Evolutionary conservation across 2,329 filamentous ascomycete species (phyloP).

Genomic region (Plectosphaerella sp.): DNA sequence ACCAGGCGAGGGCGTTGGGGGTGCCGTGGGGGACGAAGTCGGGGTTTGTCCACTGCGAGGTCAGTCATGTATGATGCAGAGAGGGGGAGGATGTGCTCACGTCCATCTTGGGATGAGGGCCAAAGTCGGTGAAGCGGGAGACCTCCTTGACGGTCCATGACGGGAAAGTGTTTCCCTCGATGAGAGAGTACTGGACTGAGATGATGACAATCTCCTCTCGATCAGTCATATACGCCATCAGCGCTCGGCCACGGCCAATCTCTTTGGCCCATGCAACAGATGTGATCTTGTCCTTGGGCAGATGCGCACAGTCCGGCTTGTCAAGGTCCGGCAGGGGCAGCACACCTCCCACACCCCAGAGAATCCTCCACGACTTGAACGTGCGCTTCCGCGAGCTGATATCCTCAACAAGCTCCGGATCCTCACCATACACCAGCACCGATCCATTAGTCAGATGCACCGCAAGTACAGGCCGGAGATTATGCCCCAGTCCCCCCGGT

Average conservation of each 20-base stretch:
- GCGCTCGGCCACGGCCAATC: constrained; percentile 31
- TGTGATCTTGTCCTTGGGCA: constrained; percentile 28
- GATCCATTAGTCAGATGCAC: constrained; percentile 46
- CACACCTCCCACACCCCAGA: constrained; percentile 52
- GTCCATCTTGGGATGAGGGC: constrained; percentile 31
- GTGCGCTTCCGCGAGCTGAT: constrained; percentile 27
- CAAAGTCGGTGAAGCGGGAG: constrained; percentile 40
- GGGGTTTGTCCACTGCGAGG: constrained; percentile 28
- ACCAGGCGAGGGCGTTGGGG: constrained; percentile 49
- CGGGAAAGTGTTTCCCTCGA: constrained; percentile 12
- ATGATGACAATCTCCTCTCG: constrained; percentile 45
- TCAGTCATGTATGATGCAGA: not conserved
- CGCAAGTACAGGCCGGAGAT: constrained; percentile 45
- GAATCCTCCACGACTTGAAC: constrained; percentile 46
- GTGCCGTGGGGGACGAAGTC: constrained; percentile 45
- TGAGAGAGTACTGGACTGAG: constrained; percentile 33
- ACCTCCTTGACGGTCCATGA: constrained; percentile 49
- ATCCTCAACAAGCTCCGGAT: constrained; percentile 18
- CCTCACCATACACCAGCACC: constrained; percentile 48
- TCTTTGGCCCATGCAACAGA: constrained; percentile 50
- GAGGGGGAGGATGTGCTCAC: not conserved
- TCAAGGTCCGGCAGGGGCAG: constrained; percentile 41
- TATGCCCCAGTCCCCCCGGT: constrained; percentile 51
- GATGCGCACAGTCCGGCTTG: constrained; percentile 16
- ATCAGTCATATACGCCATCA: constrained; percentile 51